Evolutionary conservation across 202 grass and related monocot genomes (phyloP).

Genomic region (Hordeum pubiflorum): DNA sequence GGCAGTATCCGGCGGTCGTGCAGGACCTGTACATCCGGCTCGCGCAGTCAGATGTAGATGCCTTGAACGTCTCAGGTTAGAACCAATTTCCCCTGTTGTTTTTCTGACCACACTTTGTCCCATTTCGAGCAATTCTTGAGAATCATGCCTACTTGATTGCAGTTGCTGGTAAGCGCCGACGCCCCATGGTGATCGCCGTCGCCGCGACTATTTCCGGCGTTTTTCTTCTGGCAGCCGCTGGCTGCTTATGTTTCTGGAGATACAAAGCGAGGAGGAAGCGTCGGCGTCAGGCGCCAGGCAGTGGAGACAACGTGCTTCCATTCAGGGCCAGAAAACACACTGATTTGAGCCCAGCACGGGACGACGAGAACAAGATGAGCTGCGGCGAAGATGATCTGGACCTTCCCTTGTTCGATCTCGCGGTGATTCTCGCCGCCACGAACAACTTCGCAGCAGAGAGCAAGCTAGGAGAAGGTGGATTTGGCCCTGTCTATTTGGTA

Average conservation of each 20-base stretch:
- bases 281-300: not conserved
- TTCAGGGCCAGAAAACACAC: not conserved
- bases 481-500: not conserved
- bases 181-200: not conserved
- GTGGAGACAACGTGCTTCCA: not conserved
- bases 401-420: not conserved
- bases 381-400: not conserved
- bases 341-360: not conserved
- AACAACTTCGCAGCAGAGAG: not conserved
- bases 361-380: not conserved
- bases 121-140: not conserved
- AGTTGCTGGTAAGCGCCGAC: constrained; percentile 8
- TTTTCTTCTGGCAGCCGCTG: constrained; percentile 14
- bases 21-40: constrained; percentile 54
- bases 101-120: no score
- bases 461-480: not conserved
- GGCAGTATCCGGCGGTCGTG: constrained; percentile 13
- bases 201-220: not conserved
- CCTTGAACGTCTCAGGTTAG: constrained; percentile 33
- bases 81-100: not conserved
- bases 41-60: constrained; percentile 38
- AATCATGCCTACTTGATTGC: not conserved
- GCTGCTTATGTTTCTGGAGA: constrained; percentile 22
- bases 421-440: not conserved
- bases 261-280: not conserved